Percentiles rank a stretch among this genome's conserved stretches.
These are phyloP conservation scores for Elongisporangium anandrum DNA, from an alignment of 352 stramenopile species.

Conservation along the genomic window DNA sequence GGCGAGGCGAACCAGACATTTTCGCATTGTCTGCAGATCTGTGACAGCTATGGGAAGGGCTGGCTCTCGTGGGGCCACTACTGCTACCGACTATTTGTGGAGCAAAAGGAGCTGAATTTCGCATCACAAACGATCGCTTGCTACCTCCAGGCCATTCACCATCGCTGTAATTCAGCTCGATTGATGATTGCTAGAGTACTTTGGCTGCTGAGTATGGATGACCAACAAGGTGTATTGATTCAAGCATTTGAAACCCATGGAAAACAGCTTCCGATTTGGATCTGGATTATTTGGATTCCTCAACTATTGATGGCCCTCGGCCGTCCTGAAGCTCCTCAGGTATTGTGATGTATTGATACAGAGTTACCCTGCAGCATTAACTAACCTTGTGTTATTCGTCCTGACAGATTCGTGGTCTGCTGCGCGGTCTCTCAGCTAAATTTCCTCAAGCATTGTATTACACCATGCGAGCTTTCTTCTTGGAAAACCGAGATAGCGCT, in stretches of 20 bases:
- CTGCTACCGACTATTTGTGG: constrained; percentile 82
- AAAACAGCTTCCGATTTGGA: constrained; percentile 95
- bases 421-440: constrained; percentile 84
- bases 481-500: constrained; percentile 94
- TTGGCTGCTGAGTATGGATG: constrained; percentile 89
- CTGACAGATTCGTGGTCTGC: constrained; percentile 67
- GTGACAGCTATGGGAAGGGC: constrained; percentile 90
- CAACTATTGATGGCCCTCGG: constrained; percentile 95
- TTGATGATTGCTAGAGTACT: constrained; percentile 90
- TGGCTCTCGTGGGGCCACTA: constrained; percentile 95
- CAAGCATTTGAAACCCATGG: constrained; percentile 92
- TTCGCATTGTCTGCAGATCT: constrained; percentile 90
- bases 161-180: constrained; percentile 84
- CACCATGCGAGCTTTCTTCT: constrained; percentile 96
- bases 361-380: background rate
- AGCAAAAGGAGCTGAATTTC: constrained; percentile 67
- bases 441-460: constrained; percentile 99
- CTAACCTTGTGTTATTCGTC: background rate
- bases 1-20: constrained; percentile 89
- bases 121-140: constrained; percentile 90
- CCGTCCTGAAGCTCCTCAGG: constrained; percentile 83
- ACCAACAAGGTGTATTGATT: constrained; percentile 67
- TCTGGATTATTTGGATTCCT: constrained; percentile 99
- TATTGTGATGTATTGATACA: constrained; percentile 3
- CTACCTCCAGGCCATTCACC: constrained; percentile 92